Percentiles rank a stretch among this genome's conserved stretches.
Conservation (phyloP, 305 asterid species). For the Rubia balearica region DNA sequence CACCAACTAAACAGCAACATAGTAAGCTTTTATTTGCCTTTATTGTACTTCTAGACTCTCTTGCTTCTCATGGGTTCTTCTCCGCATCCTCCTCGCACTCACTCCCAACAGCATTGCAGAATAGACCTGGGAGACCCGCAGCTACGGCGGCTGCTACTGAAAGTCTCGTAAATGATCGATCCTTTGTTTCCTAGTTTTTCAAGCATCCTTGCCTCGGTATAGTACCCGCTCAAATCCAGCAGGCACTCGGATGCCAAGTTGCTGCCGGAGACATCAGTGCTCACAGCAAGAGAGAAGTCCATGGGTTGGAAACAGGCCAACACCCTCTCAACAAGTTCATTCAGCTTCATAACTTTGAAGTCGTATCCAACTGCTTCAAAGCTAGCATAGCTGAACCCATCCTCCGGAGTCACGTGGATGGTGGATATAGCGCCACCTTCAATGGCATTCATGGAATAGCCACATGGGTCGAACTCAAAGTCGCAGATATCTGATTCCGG, state of each 20-base stretch:
- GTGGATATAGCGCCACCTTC: conserved; percentile 72
- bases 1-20: background rate
- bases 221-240: conserved; percentile 36
- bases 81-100: conserved; percentile 58
- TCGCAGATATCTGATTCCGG: conserved; percentile 66
- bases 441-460: conserved; percentile 86
- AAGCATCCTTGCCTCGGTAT: conserved; percentile 41
- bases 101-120: conserved; percentile 60
- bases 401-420: conserved; percentile 83
- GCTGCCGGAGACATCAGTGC: conserved; percentile 35
- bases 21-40: no score
- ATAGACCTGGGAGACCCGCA: conserved; percentile 72
- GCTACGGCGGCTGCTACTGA: conserved; percentile 28
- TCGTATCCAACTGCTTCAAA: conserved; percentile 85
- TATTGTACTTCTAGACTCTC: background rate
- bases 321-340: conserved; percentile 54
- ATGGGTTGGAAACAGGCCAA: conserved; percentile 66
- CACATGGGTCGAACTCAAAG: conserved; percentile 85
- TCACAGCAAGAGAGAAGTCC: conserved; percentile 64
- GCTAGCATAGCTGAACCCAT: conserved; percentile 91
- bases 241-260: conserved; percentile 28
- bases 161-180: conserved; percentile 43
- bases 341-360: conserved; percentile 36
- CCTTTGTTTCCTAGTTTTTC: conserved; percentile 52
- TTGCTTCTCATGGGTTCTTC: conserved; percentile 24